These are phyloP conservation scores for Aspergillus fumigatiaffinis DNA, from an alignment of 2,329 filamentous ascomycete genomes.

Conservation along the genomic window DNA sequence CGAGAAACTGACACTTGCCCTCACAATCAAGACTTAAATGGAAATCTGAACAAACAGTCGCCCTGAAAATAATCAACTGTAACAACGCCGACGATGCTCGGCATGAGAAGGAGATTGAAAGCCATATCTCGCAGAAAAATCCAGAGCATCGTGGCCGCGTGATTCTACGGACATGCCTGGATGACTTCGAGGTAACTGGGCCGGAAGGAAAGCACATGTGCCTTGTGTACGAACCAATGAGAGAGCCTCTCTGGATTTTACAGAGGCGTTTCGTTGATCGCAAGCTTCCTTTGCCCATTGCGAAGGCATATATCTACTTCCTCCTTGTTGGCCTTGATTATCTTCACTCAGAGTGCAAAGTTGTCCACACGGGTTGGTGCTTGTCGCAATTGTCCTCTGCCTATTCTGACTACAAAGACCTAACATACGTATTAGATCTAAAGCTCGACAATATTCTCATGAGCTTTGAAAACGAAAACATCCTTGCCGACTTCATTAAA, in stretches of 20 bases:
- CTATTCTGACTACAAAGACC: not conserved
- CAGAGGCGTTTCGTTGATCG: constrained; percentile 22
- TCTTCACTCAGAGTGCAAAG: constrained; percentile 35
- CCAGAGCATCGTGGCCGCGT: constrained; percentile 18
- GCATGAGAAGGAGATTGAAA: constrained; percentile 24
- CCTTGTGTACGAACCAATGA: constrained; percentile 32
- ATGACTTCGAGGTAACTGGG: constrained; percentile 13
- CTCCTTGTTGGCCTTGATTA: constrained; percentile 40
- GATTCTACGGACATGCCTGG: constrained; percentile 18
- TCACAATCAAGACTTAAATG: constrained; percentile 3
- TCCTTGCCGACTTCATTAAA: constrained; percentile 19
- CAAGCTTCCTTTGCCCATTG: constrained; percentile 22
- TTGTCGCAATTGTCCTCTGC: not conserved
- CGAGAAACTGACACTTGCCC: not conserved
- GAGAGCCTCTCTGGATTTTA: constrained; percentile 33
- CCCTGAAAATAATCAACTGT: constrained; percentile 27
- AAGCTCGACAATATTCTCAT: constrained; percentile 42
- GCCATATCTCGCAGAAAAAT: constrained; percentile 22
- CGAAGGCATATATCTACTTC: constrained; percentile 30
- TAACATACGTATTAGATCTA: constrained; percentile 27
- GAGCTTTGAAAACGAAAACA: constrained; percentile 21
- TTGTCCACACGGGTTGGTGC: constrained; percentile 36
- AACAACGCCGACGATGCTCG: constrained; percentile 9
- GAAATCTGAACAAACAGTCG: constrained; percentile 17
- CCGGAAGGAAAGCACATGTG: constrained; percentile 29